These are phyloP conservation scores for Solanum okadae DNA, from an alignment of 257 asterid species.

Conservation along the genomic window DNA sequence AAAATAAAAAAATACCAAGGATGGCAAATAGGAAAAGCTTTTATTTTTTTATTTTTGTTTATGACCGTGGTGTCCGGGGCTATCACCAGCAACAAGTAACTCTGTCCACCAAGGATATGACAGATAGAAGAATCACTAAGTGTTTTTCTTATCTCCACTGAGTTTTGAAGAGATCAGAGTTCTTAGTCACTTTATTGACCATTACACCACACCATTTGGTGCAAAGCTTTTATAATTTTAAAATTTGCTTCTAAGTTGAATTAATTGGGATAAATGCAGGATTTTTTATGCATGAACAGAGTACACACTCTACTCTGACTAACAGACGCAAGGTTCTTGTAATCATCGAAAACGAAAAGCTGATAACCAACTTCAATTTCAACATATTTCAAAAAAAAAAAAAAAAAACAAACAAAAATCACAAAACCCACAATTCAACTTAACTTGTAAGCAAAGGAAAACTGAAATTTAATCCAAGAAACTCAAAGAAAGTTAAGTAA, in stretches of 20 bases:
- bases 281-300: not conserved
- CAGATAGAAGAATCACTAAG: not conserved
- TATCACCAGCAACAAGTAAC: not conserved
- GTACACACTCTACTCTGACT: not conserved
- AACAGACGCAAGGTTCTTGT: not conserved
- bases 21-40: not conserved
- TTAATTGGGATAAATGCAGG: not conserved
- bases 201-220: fast-evolving
- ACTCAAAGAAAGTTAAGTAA: not conserved
- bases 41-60: too few species aligned
- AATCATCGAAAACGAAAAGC: not conserved
- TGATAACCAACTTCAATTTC: not conserved
- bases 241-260: not conserved
- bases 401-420: not conserved
- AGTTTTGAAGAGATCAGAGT: too few species aligned
- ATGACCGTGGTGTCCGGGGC: not conserved
- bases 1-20: not conserved
- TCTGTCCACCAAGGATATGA: not conserved
- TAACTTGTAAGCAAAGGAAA: not conserved
- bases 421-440: not conserved
- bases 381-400: not conserved
- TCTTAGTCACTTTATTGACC: not conserved
- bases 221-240: not conserved
- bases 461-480: not conserved
- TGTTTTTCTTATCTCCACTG: not conserved